Evolutionary conservation across 805 yeast species (phyloP).

Genomic region (Ogataea ganodermae): DNA sequence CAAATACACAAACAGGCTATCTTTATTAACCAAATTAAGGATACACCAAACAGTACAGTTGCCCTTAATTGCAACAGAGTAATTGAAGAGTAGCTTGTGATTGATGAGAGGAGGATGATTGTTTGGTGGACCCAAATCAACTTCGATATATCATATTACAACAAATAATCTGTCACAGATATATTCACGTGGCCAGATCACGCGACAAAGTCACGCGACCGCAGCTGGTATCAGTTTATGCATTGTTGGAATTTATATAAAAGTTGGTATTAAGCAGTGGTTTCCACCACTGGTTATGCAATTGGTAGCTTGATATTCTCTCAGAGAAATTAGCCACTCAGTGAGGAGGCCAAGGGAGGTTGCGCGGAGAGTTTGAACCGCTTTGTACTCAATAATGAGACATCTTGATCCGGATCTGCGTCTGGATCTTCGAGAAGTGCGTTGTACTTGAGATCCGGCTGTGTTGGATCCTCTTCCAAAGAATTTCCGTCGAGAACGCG

Average conservation of each 20-base stretch:
- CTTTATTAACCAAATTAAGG: no score
- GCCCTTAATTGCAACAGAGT: no score
- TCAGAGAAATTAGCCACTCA: background rate
- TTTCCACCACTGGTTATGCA: background rate
- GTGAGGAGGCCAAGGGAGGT: background rate
- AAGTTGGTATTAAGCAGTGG: background rate
- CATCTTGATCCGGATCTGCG: background rate
- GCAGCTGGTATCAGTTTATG: no score
- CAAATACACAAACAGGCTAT: no score
- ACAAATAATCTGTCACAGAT: no score
- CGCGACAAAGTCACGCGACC: no score
- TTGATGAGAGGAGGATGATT: no score
- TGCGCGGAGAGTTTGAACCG: background rate
- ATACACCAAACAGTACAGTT: no score
- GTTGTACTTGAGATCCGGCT: conserved; percentile 1
- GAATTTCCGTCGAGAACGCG: conserved; percentile 17
- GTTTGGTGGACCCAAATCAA: no score
- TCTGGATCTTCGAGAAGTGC: background rate
- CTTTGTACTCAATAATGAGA: background rate
- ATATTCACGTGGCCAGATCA: no score
- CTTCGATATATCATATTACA: no score
- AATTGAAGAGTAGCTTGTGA: no score
- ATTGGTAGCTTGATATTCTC: background rate
- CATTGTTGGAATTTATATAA: background rate
- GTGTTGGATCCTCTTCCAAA: background rate